phyloP scores from a whole-genome alignment of 495 filamentous ascomycete species.

The Mycothermus thermophilus region DNA sequence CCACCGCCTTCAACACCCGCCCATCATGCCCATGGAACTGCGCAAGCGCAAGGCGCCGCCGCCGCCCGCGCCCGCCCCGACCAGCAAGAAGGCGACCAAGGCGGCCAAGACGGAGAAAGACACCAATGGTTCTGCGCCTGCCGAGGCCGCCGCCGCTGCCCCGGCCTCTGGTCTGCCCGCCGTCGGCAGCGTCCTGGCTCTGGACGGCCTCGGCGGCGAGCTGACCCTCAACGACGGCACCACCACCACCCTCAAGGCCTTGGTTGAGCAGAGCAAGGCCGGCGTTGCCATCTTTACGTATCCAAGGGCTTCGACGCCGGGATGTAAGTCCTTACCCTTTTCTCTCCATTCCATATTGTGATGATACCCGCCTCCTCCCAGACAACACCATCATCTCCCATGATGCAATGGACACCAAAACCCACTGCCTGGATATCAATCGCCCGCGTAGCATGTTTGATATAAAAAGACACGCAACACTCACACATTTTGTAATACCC shows the following conservation, averaged over 20 bases:
- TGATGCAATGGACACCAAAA: too few relatives aligned
- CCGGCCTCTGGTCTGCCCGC: conserved; percentile 21
- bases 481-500: conserved; percentile 14
- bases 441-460: too few relatives aligned
- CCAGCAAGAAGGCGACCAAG: conserved; percentile 40
- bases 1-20: too few relatives aligned
- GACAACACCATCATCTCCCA: too few relatives aligned
- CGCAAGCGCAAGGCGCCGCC: conserved; percentile 62
- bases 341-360: neutral
- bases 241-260: conserved; percentile 58
- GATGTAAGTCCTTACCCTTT: conserved; percentile 54
- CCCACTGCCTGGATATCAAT: too few relatives aligned
- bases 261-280: conserved; percentile 68
- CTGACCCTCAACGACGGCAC: conserved; percentile 71
- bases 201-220: conserved; percentile 68
- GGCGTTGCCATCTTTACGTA: conserved; percentile 93
- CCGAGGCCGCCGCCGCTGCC: conserved; percentile 21
- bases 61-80: conserved; percentile 33
- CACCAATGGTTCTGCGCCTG: conserved; percentile 26
- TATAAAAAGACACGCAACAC: conserved; percentile 4
- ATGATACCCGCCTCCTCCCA: too few relatives aligned
- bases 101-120: neutral
- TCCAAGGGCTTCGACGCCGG: conserved; percentile 85
- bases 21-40: conserved; percentile 44
- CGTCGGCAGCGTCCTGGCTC: conserved; percentile 40